phyloP scores from a whole-genome alignment of 2,329 filamentous ascomycete genomes.

The Diaporthe aspalathi region DNA sequence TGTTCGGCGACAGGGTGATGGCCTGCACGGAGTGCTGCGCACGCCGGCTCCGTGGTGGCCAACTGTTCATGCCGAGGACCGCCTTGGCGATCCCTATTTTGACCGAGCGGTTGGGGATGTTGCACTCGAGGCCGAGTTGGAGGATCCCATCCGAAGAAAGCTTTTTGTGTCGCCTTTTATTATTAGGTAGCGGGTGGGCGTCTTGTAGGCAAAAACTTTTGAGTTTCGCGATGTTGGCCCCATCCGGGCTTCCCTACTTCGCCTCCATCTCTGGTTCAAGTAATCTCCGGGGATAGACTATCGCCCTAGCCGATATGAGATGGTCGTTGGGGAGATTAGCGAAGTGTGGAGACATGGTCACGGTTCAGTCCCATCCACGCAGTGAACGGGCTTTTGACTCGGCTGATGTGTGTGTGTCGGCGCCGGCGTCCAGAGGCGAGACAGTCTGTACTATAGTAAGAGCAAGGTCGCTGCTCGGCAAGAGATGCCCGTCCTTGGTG shows the following conservation, averaged over 20 bases:
- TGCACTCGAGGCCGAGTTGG: constrained; percentile 11
- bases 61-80: constrained; percentile 38
- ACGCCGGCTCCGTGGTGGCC: constrained; percentile 23
- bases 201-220: neutral
- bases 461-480: constrained; percentile 27
- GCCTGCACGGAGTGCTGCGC: constrained; percentile 22
- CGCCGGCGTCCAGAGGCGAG: constrained; percentile 34
- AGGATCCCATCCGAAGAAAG: neutral
- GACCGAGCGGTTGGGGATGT: constrained; percentile 13
- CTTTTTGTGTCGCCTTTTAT: constrained; percentile 25
- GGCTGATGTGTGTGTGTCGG: constrained; percentile 17
- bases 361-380: constrained; percentile 34
- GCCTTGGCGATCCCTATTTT: constrained; percentile 30
- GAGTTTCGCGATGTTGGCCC: constrained; percentile 38
- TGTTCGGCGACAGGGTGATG: constrained; percentile 33
- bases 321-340: constrained; percentile 35
- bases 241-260: constrained; percentile 27
- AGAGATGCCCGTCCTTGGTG: constrained; percentile 28
- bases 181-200: neutral
- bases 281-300: constrained; percentile 39
- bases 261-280: constrained; percentile 33
- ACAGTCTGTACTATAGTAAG: constrained; percentile 37
- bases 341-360: constrained; percentile 36
- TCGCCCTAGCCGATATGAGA: constrained; percentile 38
- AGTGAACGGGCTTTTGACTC: constrained; percentile 10